A percentile compares a stretch with the other conserved stretches of the same genome.
phyloP scores from a whole-genome alignment of 73 alveolate species.

The Symbiodinium natans region DNA sequence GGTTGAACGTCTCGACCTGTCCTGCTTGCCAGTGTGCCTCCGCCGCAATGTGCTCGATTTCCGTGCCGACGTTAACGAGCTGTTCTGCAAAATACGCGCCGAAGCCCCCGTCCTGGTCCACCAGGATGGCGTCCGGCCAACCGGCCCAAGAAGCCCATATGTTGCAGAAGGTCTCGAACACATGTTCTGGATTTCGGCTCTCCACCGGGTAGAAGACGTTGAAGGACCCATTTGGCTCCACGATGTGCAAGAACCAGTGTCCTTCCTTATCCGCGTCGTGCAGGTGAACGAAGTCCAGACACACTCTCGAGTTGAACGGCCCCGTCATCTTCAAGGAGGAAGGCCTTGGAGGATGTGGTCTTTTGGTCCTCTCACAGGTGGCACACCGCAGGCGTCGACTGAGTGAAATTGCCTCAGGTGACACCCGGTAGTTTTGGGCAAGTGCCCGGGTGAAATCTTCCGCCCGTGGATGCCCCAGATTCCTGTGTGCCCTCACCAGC shows the following conservation, averaged over 20 bases:
- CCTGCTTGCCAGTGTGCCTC: not conserved
- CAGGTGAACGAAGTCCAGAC: constrained; percentile 22
- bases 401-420: not conserved
- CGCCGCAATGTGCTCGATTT: not conserved
- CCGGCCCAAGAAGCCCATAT: constrained; percentile 24
- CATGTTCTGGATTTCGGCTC: not conserved
- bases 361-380: not conserved
- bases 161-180: not conserved
- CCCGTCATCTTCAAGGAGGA: not conserved
- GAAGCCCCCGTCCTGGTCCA: constrained; percentile 17
- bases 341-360: not conserved
- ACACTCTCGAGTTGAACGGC: constrained; percentile 10
- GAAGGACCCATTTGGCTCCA: constrained; percentile 18
- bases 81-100: not conserved
- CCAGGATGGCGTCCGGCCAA: not conserved
- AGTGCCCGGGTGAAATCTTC: not conserved
- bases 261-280: not conserved
- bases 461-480: not conserved
- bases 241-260: not conserved
- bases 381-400: not conserved
- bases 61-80: not conserved
- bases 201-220: not conserved
- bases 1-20: not conserved
- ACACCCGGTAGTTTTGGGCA: not conserved
- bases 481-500: not conserved